A percentile compares a stretch with the other conserved stretches of the same genome.
Conservation (phyloP, 179 eudicot genomes). For the Dionaea muscipula region DNA sequence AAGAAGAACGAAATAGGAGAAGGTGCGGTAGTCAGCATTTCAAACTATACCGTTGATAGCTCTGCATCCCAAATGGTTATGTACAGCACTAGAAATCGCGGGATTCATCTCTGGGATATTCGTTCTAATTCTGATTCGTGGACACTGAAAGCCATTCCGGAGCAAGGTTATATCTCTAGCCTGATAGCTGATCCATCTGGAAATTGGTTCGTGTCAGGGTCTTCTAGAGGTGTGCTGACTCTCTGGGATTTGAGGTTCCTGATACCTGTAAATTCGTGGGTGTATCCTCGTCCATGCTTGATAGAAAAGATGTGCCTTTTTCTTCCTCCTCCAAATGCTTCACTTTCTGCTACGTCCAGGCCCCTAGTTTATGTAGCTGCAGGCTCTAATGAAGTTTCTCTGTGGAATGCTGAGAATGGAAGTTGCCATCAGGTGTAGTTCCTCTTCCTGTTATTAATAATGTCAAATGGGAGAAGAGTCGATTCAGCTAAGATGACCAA, state of each 20-base stretch:
- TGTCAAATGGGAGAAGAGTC: not conserved
- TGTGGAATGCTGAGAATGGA: conserved; percentile 98
- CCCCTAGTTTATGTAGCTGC: conserved; percentile 98
- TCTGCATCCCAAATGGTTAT: conserved; percentile 49
- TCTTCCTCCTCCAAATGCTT: conserved; percentile 57
- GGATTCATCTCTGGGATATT: conserved; percentile 84
- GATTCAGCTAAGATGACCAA: not conserved
- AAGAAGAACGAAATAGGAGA: conserved; percentile 58
- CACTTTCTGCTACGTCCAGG: conserved; percentile 59
- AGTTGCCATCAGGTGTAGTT: conserved; percentile 87
- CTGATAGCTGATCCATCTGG: conserved; percentile 78
- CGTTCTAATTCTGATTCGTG: conserved; percentile 52
- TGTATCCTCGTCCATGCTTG: conserved; percentile 64
- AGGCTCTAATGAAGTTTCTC: conserved; percentile 89
- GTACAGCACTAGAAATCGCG: conserved; percentile 81
- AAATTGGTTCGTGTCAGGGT: conserved; percentile 96
- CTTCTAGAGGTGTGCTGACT: conserved; percentile 90
- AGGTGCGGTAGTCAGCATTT: conserved; percentile 73
- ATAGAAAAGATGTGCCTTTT: conserved; percentile 82
- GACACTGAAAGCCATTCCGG: conserved; percentile 63
- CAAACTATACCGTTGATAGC: conserved; percentile 58
- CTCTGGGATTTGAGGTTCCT: conserved; percentile 93
- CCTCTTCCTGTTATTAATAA: not conserved
- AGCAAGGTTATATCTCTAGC: conserved; percentile 79
- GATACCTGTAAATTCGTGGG: conserved; percentile 86